phyloP scores from a whole-genome alignment of 2,329 filamentous ascomycete genomes.

The Aspergillaceae sp. region DNA sequence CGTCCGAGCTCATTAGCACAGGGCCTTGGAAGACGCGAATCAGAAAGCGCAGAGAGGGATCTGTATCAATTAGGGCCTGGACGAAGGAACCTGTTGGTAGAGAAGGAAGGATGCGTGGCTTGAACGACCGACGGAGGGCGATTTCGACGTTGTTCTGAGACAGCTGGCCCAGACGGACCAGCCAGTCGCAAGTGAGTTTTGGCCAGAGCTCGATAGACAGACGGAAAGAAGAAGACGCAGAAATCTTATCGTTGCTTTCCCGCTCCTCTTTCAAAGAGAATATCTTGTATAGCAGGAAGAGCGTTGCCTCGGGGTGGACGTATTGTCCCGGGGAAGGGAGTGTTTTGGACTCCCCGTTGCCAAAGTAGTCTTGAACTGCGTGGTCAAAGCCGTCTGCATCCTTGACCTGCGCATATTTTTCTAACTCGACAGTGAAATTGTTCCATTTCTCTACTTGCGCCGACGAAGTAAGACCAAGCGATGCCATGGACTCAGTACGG shows the following conservation, averaged over 20 bases:
- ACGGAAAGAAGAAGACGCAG: conserved; percentile 18
- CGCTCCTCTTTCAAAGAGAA: conserved; percentile 22
- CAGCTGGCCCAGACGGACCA: conserved; percentile 32
- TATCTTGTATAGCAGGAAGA: conserved; percentile 32
- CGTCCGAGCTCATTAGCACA: conserved; percentile 26
- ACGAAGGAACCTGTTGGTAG: conserved; percentile 33
- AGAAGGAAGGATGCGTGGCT: conserved; percentile 26
- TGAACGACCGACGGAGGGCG: conserved; percentile 28
- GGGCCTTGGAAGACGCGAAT: conserved; percentile 29
- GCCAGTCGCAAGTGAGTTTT: conserved; percentile 32
- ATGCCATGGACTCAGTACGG: conserved; percentile 20
- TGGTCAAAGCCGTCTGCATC: conserved; percentile 27
- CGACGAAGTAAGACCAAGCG: conserved; percentile 23
- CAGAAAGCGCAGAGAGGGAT: conserved; percentile 31
- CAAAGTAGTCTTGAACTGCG: conserved; percentile 24
- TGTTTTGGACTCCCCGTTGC: conserved; percentile 11
- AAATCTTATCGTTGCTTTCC: conserved; percentile 13
- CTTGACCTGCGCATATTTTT: conserved; percentile 18
- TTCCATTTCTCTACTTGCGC: conserved; percentile 29
- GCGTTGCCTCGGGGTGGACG: conserved; percentile 29
- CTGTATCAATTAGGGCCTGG: conserved; percentile 31
- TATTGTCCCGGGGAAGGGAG: conserved; percentile 19
- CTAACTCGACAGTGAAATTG: conserved; percentile 21
- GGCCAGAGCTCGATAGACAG: conserved; percentile 31
- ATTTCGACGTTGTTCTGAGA: conserved; percentile 32